A percentile compares a stretch with the other conserved stretches of the same genome.
These are phyloP conservation scores for Dalechampia spathulata DNA, from an alignment of 441 rosid genomes.

Conservation along the genomic window DNA sequence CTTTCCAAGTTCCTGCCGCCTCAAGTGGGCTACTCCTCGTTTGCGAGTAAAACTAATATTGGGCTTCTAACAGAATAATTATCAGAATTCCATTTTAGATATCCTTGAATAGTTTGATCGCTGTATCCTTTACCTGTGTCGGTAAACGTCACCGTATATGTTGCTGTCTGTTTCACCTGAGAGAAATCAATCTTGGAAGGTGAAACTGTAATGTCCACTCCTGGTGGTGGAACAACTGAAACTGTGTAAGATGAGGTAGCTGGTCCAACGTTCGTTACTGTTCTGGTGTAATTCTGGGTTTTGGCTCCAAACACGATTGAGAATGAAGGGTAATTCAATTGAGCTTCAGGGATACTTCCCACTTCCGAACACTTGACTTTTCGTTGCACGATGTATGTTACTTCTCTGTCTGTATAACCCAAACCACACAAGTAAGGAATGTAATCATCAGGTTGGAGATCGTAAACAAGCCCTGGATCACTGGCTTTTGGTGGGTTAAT, in stretches of 20 bases:
- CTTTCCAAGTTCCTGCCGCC: too few species aligned
- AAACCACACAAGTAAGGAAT: too few species aligned
- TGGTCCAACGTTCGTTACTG: constrained; percentile 22
- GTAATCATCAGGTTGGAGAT: constrained; percentile 26
- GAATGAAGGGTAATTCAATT: too few species aligned
- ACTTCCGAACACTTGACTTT: constrained; percentile 12
- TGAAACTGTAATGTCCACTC: constrained; percentile 11
- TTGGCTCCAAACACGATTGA: constrained; percentile 13
- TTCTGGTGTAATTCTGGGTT: constrained; percentile 19
- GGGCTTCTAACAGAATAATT: constrained; percentile 15
- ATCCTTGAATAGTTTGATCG: constrained; percentile 14
- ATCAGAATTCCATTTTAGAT: constrained; percentile 14
- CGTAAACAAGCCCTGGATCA: constrained; percentile 30
- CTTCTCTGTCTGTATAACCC: constrained; percentile 17
- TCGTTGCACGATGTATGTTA: constrained; percentile 12
- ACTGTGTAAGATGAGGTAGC: constrained; percentile 14
- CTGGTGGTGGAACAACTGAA: constrained; percentile 11
- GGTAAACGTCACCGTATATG: constrained; percentile 15
- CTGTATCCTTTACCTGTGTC: constrained; percentile 2
- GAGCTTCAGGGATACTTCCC: constrained; percentile 18
- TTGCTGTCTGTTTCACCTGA: constrained; percentile 15
- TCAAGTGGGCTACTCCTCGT: constrained; percentile 7
- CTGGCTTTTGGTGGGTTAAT: constrained; percentile 27
- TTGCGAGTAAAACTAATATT: constrained; percentile 9
- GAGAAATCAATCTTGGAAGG: constrained; percentile 17